phyloP scores from a whole-genome alignment of 2,329 filamentous ascomycete genomes.

The Arthroderma sp. region DNA sequence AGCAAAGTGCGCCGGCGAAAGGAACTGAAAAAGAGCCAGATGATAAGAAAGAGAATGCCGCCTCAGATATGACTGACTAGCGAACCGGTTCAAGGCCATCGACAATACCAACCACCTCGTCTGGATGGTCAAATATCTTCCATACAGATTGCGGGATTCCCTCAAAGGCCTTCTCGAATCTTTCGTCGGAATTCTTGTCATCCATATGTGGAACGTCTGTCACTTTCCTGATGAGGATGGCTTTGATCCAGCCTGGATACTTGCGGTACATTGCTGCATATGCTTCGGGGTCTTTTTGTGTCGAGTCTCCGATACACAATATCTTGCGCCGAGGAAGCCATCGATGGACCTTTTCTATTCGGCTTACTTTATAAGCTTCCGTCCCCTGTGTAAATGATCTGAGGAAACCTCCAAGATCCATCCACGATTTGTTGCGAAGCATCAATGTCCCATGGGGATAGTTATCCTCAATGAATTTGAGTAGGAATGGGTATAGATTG shows the following conservation, averaged over 20 bases:
- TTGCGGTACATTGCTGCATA: conserved; percentile 65
- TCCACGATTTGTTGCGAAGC: conserved; percentile 73
- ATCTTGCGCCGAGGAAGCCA: conserved; percentile 72
- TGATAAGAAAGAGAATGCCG: no score
- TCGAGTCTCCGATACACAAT: conserved; percentile 79
- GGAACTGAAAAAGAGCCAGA: no score
- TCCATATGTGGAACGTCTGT: conserved; percentile 61
- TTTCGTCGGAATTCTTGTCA: conserved; percentile 56
- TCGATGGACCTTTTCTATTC: conserved; percentile 61
- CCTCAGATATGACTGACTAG: no score
- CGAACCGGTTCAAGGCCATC: conserved; percentile 15
- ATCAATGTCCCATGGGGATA: conserved; percentile 72
- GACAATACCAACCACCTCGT: conserved; percentile 40
- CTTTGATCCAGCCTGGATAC: conserved; percentile 62
- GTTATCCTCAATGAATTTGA: conserved; percentile 54
- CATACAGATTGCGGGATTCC: conserved; percentile 57
- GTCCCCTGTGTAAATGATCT: conserved; percentile 68
- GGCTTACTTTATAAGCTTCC: conserved; percentile 70
- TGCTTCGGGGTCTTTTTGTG: conserved; percentile 79
- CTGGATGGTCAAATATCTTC: conserved; percentile 69
- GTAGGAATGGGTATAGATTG: conserved; percentile 82
- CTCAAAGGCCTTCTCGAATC: conserved; percentile 75
- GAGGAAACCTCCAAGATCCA: conserved; percentile 68
- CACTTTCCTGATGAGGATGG: conserved; percentile 78
- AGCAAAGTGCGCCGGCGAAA: no score